Conservation (phyloP, 768 basidiomycete genomes). For the Amyloporia xantha region DNA sequence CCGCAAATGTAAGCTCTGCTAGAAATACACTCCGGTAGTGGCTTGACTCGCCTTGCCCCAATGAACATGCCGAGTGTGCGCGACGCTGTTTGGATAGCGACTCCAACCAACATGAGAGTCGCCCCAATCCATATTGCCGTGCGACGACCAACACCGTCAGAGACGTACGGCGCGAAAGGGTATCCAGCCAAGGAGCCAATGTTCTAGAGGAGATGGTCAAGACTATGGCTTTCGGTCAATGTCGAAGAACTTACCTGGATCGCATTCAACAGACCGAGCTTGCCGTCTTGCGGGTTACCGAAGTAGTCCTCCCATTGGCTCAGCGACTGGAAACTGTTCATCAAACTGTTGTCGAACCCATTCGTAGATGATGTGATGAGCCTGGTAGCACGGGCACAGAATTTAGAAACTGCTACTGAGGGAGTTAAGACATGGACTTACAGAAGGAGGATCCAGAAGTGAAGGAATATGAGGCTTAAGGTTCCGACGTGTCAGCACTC, state of each 20-base stretch:
- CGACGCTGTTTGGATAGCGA: constrained; percentile 64
- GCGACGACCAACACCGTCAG: constrained; percentile 68
- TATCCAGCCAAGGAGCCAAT: constrained; percentile 63
- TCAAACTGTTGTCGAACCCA: constrained; percentile 74
- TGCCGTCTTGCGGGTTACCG: constrained; percentile 43
- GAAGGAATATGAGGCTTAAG: constrained; percentile 49
- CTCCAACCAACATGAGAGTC: constrained; percentile 61
- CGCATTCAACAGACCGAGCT: constrained; percentile 64
- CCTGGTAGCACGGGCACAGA: constrained; percentile 24
- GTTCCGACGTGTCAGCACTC: not conserved
- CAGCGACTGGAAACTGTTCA: constrained; percentile 74
- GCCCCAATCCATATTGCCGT: constrained; percentile 63
- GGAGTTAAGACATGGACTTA: constrained; percentile 23
- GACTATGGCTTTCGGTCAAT: not conserved
- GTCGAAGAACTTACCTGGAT: constrained; percentile 46
- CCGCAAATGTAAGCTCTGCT: constrained; percentile 14
- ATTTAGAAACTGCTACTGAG: not conserved
- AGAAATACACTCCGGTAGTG: not conserved
- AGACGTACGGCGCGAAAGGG: constrained; percentile 65
- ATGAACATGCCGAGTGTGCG: constrained; percentile 74
- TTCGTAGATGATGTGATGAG: constrained; percentile 73
- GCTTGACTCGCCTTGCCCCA: constrained; percentile 53
- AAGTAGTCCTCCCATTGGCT: constrained; percentile 59
- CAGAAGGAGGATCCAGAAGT: constrained; percentile 67
- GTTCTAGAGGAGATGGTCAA: constrained; percentile 38